Base-by-base conservation (phyloP, 768 basidiomycete species). In the Clitopilus hobsonii region DNA sequence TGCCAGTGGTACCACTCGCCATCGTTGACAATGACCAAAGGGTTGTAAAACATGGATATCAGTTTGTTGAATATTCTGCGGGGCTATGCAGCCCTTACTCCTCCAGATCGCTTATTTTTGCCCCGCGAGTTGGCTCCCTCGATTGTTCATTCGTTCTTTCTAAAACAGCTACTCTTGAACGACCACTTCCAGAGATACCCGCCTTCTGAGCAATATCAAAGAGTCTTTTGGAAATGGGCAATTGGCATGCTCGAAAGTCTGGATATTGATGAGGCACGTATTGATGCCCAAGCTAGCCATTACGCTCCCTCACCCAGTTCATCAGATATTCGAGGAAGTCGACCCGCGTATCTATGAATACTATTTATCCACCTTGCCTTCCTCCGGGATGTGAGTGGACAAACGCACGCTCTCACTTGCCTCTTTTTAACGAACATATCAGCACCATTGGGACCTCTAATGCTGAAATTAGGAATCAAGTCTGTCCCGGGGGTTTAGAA, bases 211-310 rank as follows among this genome's bases (percentile, higher is more conserved):
- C 74, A 80, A 58, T 89, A 86, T 58, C 88, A 87, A 57, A 71
- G 71, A 49, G 56, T 65, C 2, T 92, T 90, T 64, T 91, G 88
- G 88, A 91, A 91, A 68, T 86, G 85, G 81, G 74, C 72, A 0
- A 78, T 91, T 18, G 62, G 66, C 20, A 65, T 73, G 30, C 70
- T 91, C 30, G 89, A 90, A 67, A 61, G 61, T 11, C 53, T 78
- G 56, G 53, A 63, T 48, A 53, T 60, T 18, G 67, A 72, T n/a
- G 79, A 86, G 75, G 85, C 77, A 75, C 60, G 77, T 69, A 50
- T 47, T 38, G 58, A 30, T 57, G 24, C 20, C 32, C n/a, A 3
- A 32, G 36, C 41, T 25, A 48, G 28, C 22, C 48, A 49, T 36
- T 55, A 48, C n/a, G n/a, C 24, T 20, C 20, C 49, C 56, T 54